phyloP scores from a whole-genome alignment of 768 basidiomycete species.

The Lentinula sp. region DNA sequence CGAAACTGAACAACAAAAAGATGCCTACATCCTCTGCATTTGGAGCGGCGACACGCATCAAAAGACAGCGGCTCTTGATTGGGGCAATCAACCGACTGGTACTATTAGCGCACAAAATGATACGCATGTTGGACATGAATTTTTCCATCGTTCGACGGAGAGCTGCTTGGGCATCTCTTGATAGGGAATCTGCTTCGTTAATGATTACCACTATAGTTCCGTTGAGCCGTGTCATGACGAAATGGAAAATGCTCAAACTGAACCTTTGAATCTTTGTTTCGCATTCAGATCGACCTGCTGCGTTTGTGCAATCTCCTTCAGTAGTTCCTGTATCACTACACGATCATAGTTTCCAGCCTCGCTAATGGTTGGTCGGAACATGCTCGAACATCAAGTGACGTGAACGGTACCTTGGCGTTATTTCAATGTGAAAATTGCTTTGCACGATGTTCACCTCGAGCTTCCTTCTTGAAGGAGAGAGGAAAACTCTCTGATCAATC shows the following conservation, averaged over 20 bases:
- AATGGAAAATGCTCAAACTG: slow-evolving; percentile 3
- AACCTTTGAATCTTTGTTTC: slow-evolving; percentile 95
- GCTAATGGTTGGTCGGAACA: slow-evolving; percentile 32
- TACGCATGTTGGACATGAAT: slow-evolving; percentile 96
- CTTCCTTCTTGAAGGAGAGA: slow-evolving; percentile 91
- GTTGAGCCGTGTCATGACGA: background rate
- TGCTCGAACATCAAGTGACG: background rate
- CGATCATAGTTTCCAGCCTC: slow-evolving; percentile 96
- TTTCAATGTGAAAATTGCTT: slow-evolving; percentile 96
- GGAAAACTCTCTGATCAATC: slow-evolving; percentile 95
- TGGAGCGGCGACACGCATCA: slow-evolving; percentile 91
- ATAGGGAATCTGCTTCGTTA: slow-evolving; percentile 93
- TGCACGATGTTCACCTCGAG: slow-evolving; percentile 96
- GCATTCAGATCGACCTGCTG: slow-evolving; percentile 96
- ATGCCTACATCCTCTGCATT: slow-evolving; percentile 59
- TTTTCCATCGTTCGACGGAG: slow-evolving; percentile 98
- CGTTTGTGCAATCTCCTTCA: slow-evolving; percentile 98
- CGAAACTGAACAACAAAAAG: background rate
- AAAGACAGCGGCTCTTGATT: slow-evolving; percentile 90
- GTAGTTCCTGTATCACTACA: slow-evolving; percentile 90
- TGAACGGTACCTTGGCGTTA: slow-evolving; percentile 80
- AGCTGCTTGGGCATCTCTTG: slow-evolving; percentile 95
- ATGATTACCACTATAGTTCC: slow-evolving; percentile 80
- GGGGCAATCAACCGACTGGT: slow-evolving; percentile 95
- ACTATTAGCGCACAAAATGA: slow-evolving; percentile 94